phyloP scores from a whole-genome alignment of 1,284 basidiomycete species.

The Tetrapyrgos nigripes region DNA sequence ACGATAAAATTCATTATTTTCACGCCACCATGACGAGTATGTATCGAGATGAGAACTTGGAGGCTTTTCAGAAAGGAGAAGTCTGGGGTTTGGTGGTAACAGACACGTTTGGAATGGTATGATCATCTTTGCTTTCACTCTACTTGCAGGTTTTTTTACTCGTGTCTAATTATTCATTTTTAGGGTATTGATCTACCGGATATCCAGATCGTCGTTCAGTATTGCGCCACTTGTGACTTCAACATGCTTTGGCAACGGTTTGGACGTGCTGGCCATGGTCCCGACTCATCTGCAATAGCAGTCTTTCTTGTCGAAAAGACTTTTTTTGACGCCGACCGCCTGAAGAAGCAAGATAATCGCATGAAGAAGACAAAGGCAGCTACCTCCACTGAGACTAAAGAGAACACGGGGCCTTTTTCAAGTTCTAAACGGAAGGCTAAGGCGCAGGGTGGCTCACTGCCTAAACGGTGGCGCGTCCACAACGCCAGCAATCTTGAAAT shows the following conservation, averaged over 20 bases:
- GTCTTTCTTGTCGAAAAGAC: neutral
- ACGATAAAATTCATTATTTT: slow-evolving; percentile 3
- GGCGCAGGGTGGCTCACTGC: neutral
- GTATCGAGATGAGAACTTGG: neutral
- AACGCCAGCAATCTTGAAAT: neutral
- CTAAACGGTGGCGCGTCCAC: neutral
- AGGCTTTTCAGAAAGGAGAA: too few relatives aligned
- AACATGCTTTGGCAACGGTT: slow-evolving; percentile 15
- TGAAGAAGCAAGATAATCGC: neutral
- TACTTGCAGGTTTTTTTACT: too few relatives aligned
- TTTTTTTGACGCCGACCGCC: neutral
- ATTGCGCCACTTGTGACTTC: slow-evolving; percentile 10
- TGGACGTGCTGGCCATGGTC: slow-evolving; percentile 10
- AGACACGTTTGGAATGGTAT: too few relatives aligned
- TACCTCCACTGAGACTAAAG: neutral
- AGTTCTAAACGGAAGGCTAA: neutral
- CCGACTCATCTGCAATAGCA: slow-evolving; percentile 7
- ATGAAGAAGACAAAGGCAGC: neutral
- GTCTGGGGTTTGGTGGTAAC: too few relatives aligned
- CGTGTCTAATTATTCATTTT: slow-evolving; percentile 15
- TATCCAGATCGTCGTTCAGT: slow-evolving; percentile 11
- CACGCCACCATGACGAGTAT: neutral
- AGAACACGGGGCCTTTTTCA: too few relatives aligned
- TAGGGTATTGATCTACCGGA: slow-evolving; percentile 13
- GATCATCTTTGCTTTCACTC: too few relatives aligned